phyloP scores from a whole-genome alignment of 805 yeast species.

The Candida palmyrensis region DNA sequence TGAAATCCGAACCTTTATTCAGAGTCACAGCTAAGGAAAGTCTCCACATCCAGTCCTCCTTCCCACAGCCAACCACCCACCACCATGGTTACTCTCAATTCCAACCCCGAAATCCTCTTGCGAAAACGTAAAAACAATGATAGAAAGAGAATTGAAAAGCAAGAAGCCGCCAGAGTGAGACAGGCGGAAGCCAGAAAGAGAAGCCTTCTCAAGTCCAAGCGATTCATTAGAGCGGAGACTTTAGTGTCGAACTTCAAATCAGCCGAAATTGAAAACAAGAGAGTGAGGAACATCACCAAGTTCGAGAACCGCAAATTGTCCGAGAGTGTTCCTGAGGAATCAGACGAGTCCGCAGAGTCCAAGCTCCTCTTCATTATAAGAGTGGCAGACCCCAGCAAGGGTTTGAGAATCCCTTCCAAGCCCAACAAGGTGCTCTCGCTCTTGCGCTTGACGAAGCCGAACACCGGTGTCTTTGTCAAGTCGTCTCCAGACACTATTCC shows the following conservation, averaged over 20 bases:
- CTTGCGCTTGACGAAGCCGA: slow-evolving; percentile 52
- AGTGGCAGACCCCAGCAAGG: slow-evolving; percentile 53
- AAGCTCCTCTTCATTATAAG: slow-evolving; percentile 63
- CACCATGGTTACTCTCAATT: slow-evolving; percentile 47
- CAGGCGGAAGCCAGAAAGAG: slow-evolving; percentile 38
- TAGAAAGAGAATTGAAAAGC: slow-evolving; percentile 66
- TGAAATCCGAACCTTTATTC: no score
- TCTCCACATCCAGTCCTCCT: no score
- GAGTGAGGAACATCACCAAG: slow-evolving; percentile 59
- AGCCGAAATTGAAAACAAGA: slow-evolving; percentile 59
- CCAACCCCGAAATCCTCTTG: slow-evolving; percentile 72
- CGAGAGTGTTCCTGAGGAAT: slow-evolving; percentile 47
- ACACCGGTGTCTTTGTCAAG: slow-evolving; percentile 72
- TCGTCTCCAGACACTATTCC: slow-evolving; percentile 55
- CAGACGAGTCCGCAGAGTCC: slow-evolving; percentile 20
- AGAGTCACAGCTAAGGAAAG: no score
- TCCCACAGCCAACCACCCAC: no score
- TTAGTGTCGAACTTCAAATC: slow-evolving; percentile 63
- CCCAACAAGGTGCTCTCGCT: slow-evolving; percentile 55
- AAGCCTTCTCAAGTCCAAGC: slow-evolving; percentile 26
- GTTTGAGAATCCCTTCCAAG: slow-evolving; percentile 61
- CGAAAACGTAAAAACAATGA: slow-evolving; percentile 79
- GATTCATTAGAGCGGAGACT: slow-evolving; percentile 69
- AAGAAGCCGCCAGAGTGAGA: slow-evolving; percentile 55
- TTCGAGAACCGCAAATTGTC: slow-evolving; percentile 37